These are phyloP conservation scores for Ophiostoma angusticollis DNA, from an alignment of 2,329 filamentous ascomycete genomes.

Conservation along the genomic window DNA sequence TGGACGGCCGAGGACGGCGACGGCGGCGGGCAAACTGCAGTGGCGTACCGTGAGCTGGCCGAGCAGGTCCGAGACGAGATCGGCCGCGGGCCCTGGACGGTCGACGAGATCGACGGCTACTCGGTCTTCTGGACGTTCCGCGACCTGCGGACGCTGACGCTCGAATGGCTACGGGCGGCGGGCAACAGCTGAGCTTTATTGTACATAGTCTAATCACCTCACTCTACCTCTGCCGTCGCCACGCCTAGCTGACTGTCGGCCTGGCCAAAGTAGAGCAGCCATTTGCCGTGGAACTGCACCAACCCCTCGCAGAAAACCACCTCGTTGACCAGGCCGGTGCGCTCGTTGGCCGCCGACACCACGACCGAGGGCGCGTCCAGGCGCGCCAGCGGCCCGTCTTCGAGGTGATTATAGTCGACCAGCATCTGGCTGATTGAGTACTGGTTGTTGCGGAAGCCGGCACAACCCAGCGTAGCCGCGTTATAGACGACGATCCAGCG, in stretches of 20 bases:
- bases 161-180: constrained; percentile 2
- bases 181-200: background rate
- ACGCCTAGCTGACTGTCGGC: constrained; percentile 9
- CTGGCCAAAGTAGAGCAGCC: constrained; percentile 9
- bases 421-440: constrained; percentile 10
- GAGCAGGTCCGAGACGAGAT: background rate
- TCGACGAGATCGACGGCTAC: constrained; percentile 9
- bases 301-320: constrained; percentile 1
- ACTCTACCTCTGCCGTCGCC: constrained; percentile 3
- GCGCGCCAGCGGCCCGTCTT: background rate
- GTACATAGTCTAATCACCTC: background rate
- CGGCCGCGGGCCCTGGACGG: background rate
- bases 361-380: background rate
- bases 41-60: background rate
- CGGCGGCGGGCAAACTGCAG: background rate
- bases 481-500: constrained; percentile 4
- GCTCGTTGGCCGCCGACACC: constrained; percentile 2
- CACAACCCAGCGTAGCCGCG: background rate
- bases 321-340: background rate
- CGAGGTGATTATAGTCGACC: constrained; percentile 1
- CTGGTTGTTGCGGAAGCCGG: constrained; percentile 6
- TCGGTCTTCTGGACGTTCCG: constrained; percentile 9
- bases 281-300: constrained; percentile 5
- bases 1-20: background rate
- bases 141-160: constrained; percentile 1